phyloP scores from a whole-genome alignment of 75 land plant genomes.

The Pseudotsuga menziesii region DNA sequence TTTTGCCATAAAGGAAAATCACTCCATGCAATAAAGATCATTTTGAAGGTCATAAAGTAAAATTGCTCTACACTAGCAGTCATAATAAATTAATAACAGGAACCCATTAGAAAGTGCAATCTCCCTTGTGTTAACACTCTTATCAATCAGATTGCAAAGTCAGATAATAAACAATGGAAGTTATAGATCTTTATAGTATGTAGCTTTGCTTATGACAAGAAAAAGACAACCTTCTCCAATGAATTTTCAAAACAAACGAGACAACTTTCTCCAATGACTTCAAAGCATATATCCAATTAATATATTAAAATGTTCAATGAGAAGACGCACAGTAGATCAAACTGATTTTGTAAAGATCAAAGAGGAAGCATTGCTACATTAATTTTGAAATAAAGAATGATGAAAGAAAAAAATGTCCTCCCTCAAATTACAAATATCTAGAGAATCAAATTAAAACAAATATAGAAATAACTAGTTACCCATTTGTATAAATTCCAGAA shows the following conservation, averaged over 20 bases:
- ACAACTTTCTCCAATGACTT: not conserved
- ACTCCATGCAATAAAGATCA: too few relatives aligned
- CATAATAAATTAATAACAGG: not conserved
- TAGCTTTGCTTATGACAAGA: not conserved
- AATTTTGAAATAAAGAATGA: not conserved
- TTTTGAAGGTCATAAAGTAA: not conserved
- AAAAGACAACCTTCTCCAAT: not conserved
- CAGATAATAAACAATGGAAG: not conserved
- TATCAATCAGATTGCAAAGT: not conserved
- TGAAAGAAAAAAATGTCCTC: not conserved
- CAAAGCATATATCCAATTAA: not conserved
- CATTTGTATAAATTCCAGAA: constrained; percentile 91
- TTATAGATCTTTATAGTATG: not conserved
- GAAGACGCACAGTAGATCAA: not conserved
- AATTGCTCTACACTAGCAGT: not conserved
- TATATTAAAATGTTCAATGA: not conserved
- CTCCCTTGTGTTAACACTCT: not conserved
- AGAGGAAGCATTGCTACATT: not conserved
- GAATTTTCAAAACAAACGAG: not conserved
- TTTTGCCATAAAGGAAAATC: too few relatives aligned
- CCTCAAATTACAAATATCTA: not conserved
- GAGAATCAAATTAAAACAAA: not conserved
- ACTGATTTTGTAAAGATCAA: not conserved
- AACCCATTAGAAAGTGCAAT: not conserved
- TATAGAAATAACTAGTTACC: constrained; percentile 35